Conservation (phyloP, 352 stramenopile genomes). For the Pythium sp. region DNA sequence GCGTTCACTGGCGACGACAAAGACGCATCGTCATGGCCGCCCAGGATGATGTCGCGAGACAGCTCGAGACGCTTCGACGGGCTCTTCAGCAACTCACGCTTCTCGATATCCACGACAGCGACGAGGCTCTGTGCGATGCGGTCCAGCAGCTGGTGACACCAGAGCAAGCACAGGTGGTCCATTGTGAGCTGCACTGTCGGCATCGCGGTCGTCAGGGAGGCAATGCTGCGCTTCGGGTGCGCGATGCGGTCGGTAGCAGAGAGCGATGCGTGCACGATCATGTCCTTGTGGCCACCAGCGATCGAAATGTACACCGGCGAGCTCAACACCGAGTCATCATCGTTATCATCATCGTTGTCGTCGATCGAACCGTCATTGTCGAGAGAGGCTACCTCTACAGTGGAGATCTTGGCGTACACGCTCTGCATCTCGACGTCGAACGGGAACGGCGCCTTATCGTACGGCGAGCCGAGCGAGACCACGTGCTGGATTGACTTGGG, state of each 20-base stretch:
- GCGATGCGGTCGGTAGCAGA: constrained; percentile 35
- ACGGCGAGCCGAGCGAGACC: constrained; percentile 66
- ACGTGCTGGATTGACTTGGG: constrained; percentile 74
- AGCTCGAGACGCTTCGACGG: constrained; percentile 39
- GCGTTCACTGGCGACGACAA: constrained; percentile 4
- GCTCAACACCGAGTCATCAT: neutral
- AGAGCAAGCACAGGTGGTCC: constrained; percentile 82
- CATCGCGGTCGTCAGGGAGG: constrained; percentile 54
- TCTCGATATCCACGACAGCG: constrained; percentile 51
- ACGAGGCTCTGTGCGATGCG: constrained; percentile 60
- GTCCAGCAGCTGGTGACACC: constrained; percentile 81
- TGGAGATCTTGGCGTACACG: constrained; percentile 50
- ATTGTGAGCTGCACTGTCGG: constrained; percentile 59
- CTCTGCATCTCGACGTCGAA: constrained; percentile 66
- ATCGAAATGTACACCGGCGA: constrained; percentile 66
- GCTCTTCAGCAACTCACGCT: constrained; percentile 38
- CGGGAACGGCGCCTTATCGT: constrained; percentile 45
- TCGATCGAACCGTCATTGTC: constrained; percentile 1
- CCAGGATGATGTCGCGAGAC: constrained; percentile 43
- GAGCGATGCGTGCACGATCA: constrained; percentile 57
- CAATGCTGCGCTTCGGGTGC: constrained; percentile 31
- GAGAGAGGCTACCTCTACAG: neutral
- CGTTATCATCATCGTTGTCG: constrained; percentile 14
- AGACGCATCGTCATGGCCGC: constrained; percentile 1
- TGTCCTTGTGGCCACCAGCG: constrained; percentile 79